Evolutionary conservation across 805 yeast species (phyloP).

Genomic region (Wickerhamomyces kurtzmanii): DNA sequence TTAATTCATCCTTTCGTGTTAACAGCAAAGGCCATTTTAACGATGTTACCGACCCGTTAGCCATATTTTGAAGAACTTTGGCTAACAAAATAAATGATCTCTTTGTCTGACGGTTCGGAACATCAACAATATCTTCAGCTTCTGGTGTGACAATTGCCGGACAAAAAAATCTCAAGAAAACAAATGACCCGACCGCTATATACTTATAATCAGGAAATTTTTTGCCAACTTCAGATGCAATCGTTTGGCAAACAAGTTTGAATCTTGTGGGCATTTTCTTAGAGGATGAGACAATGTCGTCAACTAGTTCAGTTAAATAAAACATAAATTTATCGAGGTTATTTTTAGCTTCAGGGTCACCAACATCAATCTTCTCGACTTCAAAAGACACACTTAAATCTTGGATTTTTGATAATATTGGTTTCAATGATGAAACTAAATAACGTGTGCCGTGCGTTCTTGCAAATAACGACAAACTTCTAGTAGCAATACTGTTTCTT

Average conservation of each 20-base stretch:
- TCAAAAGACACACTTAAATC: conserved; percentile 48
- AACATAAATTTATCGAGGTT: conserved; percentile 40
- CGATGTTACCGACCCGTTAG: conserved; percentile 64
- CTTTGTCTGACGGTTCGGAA: conserved; percentile 33
- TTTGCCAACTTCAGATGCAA: conserved; percentile 43
- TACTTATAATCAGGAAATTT: conserved; percentile 59
- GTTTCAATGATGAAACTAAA: conserved; percentile 39
- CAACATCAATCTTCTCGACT: conserved; percentile 39
- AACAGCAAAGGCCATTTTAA: conserved; percentile 54
- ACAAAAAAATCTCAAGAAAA: conserved; percentile 71
- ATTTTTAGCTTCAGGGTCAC: conserved; percentile 26
- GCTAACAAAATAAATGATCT: conserved; percentile 73
- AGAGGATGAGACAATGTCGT: conserved; percentile 46
- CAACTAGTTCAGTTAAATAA: conserved; percentile 47
- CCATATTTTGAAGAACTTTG: conserved; percentile 76
- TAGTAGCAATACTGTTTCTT: conserved; percentile 75
- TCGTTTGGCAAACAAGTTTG: conserved; percentile 58
- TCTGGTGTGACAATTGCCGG: conserved; percentile 92
- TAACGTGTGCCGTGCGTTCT: conserved; percentile 57
- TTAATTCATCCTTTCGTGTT: conserved; percentile 29
- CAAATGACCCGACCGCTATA: conserved; percentile 76
- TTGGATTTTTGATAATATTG: conserved; percentile 44
- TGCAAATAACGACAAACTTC: conserved; percentile 63
- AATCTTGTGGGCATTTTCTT: conserved; percentile 61
- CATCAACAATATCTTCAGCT: conserved; percentile 25